These are phyloP conservation scores for Chlamydomonas sphaeroides DNA, from an alignment of 139 green algal species.

Conservation along the genomic window DNA sequence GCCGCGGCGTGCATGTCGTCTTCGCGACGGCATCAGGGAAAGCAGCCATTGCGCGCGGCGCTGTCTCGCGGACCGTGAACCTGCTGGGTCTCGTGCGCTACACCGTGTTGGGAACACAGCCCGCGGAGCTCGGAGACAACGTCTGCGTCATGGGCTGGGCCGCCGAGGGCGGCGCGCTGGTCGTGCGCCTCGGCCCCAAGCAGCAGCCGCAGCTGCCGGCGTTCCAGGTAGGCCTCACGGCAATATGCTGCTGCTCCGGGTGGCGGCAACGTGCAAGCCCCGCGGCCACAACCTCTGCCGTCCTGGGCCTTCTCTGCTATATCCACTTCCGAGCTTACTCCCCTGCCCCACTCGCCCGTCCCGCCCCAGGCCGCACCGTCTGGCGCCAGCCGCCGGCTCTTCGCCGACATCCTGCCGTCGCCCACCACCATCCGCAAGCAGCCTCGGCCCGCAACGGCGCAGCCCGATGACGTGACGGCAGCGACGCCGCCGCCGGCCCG, in stretches of 20 bases:
- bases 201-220: neutral
- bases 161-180: neutral
- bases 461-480: neutral
- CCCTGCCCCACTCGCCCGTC: too few relatives aligned
- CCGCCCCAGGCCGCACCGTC: neutral
- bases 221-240: neutral
- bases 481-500: too few relatives aligned
- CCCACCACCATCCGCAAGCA: conserved; percentile 24
- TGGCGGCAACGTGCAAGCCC: too few relatives aligned
- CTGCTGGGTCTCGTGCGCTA: conserved; percentile 4
- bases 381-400: neutral
- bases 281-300: neutral
- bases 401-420: conserved; percentile 23
- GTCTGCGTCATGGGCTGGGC: conserved; percentile 7
- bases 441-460: neutral
- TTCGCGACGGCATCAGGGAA: neutral
- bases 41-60: neutral
- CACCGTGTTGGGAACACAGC: conserved; percentile 3
- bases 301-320: neutral
- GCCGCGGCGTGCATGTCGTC: neutral
- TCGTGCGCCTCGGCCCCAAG: neutral
- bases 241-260: too few relatives aligned
- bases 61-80: neutral
- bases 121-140: neutral
- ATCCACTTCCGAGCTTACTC: too few relatives aligned